Evolutionary conservation across 148 eudicot genomes (phyloP).

Genomic region (Fagopyrum tataricum): DNA sequence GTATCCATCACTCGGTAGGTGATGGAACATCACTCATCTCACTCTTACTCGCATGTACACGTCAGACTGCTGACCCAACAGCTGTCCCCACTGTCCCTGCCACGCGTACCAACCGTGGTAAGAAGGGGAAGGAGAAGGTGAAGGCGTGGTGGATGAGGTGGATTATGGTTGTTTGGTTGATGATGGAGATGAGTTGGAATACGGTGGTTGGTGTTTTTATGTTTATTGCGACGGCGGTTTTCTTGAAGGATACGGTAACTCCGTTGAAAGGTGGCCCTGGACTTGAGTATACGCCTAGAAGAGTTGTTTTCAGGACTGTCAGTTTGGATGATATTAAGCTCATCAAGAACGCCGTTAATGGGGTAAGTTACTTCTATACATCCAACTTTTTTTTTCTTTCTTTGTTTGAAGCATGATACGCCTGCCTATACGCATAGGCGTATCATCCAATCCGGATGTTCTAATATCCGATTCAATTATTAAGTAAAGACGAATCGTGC

Average conservation of each 20-base stretch:
- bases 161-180: slow-evolving; percentile 6
- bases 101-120: not conserved
- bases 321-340: slow-evolving; percentile 26
- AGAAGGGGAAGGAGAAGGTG: not conserved
- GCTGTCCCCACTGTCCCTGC: slow-evolving; percentile 20
- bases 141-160: not conserved
- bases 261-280: slow-evolving; percentile 21
- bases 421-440: not conserved
- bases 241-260: slow-evolving; percentile 22
- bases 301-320: slow-evolving; percentile 18
- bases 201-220: slow-evolving; percentile 13
- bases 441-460: too few relatives aligned
- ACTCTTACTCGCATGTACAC: slow-evolving; percentile 22
- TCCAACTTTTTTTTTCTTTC: too few relatives aligned
- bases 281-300: slow-evolving; percentile 16
- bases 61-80: slow-evolving; percentile 17
- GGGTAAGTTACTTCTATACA: slow-evolving; percentile 12
- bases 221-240: slow-evolving; percentile 20
- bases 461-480: too few relatives aligned
- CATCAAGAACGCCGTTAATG: slow-evolving; percentile 25
- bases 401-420: too few relatives aligned
- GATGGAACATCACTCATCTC: slow-evolving; percentile 29
- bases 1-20: slow-evolving; percentile 28
- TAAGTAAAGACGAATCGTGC: too few relatives aligned
- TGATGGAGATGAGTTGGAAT: slow-evolving; percentile 19